phyloP scores from a whole-genome alignment of 202 grass and related monocot genomes.

The Cymbopogon flexuosus region DNA sequence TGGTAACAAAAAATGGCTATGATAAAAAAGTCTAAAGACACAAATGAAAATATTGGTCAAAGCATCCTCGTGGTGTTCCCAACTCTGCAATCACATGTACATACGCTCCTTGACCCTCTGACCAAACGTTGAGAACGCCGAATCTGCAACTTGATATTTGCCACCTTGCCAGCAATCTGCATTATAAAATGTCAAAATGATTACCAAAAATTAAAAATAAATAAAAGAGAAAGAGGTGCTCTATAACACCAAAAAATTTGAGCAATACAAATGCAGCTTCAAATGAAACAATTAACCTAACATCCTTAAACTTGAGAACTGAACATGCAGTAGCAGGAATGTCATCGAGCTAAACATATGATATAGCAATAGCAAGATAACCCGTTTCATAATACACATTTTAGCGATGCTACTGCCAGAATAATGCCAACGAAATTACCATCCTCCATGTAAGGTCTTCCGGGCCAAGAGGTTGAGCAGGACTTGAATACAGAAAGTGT shows the following conservation, averaged over 20 bases:
- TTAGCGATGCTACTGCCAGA: slow-evolving; percentile 13
- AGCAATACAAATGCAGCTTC: neutral
- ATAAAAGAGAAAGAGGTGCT: neutral
- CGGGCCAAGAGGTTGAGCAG: slow-evolving; percentile 74
- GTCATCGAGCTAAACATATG: neutral
- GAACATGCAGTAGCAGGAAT: neutral
- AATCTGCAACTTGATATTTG: slow-evolving; percentile 79
- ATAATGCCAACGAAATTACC: slow-evolving; percentile 42
- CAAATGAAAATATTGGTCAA: neutral
- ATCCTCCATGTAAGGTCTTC: slow-evolving; percentile 96
- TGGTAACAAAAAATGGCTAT: neutral
- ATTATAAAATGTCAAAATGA: slow-evolving; percentile 13
- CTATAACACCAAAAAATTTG: neutral
- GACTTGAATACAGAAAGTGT: slow-evolving; percentile 86
- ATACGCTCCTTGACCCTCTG: slow-evolving; percentile 63
- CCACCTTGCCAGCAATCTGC: slow-evolving; percentile 87
- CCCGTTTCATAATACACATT: neutral
- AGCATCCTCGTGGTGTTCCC: slow-evolving; percentile 49
- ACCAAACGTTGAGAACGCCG: slow-evolving; percentile 59
- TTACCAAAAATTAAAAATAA: neutral
- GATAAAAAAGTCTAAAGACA: neutral
- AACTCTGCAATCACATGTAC: slow-evolving; percentile 60
- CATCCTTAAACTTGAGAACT: neutral
- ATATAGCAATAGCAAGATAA: neutral
- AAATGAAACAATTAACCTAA: slow-evolving; percentile 1